Evolutionary conservation across 768 basidiomycete species (phyloP).

Genomic region (Daedalea quercina): DNA sequence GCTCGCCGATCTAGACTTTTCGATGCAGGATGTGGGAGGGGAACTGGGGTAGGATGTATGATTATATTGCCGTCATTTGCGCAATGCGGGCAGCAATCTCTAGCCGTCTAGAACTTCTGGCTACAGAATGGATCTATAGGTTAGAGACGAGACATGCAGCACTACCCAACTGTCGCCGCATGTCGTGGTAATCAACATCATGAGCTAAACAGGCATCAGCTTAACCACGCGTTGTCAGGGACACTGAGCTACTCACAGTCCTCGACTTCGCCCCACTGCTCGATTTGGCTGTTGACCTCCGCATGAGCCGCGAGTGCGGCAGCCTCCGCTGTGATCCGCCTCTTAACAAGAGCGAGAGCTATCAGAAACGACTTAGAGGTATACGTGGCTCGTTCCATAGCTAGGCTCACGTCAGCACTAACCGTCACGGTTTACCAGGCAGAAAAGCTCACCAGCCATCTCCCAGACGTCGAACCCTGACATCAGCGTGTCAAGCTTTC

Average conservation of each 20-base stretch:
- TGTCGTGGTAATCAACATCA: slow-evolving; percentile 95
- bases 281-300: slow-evolving; percentile 93
- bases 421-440: neutral
- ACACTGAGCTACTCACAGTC: slow-evolving; percentile 64
- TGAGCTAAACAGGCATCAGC: slow-evolving; percentile 55
- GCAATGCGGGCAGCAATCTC: too few relatives aligned
- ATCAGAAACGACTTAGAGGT: slow-evolving; percentile 89
- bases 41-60: too few relatives aligned
- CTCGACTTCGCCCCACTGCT: slow-evolving; percentile 99
- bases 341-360: slow-evolving; percentile 75
- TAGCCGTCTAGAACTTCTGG: too few relatives aligned
- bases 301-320: slow-evolving; percentile 83
- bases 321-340: slow-evolving; percentile 70
- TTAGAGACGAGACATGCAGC: slow-evolving; percentile 46
- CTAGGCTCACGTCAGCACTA: slow-evolving; percentile 32
- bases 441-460: slow-evolving; percentile 66
- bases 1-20: too few relatives aligned
- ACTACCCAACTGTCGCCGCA: slow-evolving; percentile 80
- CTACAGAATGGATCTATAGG: neutral
- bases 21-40: too few relatives aligned
- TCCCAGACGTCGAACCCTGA: slow-evolving; percentile 73
- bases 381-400: slow-evolving; percentile 87
- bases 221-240: neutral
- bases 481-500: slow-evolving; percentile 51
- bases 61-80: too few relatives aligned